Conservation (phyloP, 2,329 filamentous ascomycete genomes). For the Trichothecium sympodiale region DNA sequence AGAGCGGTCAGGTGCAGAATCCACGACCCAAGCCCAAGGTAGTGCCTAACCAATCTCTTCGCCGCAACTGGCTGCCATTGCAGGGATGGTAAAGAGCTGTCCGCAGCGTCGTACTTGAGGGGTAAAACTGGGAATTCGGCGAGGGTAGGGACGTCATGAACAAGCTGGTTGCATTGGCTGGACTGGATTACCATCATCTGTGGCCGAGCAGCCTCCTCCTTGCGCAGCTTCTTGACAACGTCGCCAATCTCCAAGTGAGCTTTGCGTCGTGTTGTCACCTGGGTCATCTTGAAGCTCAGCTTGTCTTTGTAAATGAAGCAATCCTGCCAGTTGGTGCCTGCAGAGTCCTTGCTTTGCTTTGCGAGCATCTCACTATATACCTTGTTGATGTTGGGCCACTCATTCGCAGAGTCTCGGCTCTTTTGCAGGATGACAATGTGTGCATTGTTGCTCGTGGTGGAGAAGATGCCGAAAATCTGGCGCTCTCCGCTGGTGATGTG, state of each 20-base stretch:
- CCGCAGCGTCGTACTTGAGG: conserved; percentile 69
- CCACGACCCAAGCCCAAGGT: conserved; percentile 88
- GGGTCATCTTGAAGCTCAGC: conserved; percentile 73
- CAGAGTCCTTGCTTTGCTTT: conserved; percentile 52
- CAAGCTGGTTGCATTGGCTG: conserved; percentile 66
- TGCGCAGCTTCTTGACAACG: conserved; percentile 78
- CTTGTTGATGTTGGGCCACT: conserved; percentile 80
- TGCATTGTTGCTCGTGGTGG: conserved; percentile 66
- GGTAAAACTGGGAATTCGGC: conserved; percentile 76
- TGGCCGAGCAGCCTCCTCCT: conserved; percentile 63
- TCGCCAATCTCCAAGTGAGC: conserved; percentile 82
- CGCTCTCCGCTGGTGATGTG: conserved; percentile 85
- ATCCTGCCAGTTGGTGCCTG: conserved; percentile 63
- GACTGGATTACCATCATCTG: conserved; percentile 85
- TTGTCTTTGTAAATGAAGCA: conserved; percentile 81
- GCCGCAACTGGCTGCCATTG: conserved; percentile 90
- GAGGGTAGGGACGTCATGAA: conserved; percentile 75
- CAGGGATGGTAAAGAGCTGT: conserved; percentile 79
- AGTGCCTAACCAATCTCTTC: conserved; percentile 76
- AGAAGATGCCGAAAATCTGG: conserved; percentile 90
- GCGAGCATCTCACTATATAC: conserved; percentile 72
- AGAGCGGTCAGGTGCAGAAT: conserved; percentile 78
- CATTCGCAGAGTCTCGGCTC: conserved; percentile 63
- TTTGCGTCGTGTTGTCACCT: conserved; percentile 83
- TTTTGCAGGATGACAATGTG: conserved; percentile 83